Conservation (phyloP, 768 basidiomycete species). For the Hydnomerulius pinastri region DNA sequence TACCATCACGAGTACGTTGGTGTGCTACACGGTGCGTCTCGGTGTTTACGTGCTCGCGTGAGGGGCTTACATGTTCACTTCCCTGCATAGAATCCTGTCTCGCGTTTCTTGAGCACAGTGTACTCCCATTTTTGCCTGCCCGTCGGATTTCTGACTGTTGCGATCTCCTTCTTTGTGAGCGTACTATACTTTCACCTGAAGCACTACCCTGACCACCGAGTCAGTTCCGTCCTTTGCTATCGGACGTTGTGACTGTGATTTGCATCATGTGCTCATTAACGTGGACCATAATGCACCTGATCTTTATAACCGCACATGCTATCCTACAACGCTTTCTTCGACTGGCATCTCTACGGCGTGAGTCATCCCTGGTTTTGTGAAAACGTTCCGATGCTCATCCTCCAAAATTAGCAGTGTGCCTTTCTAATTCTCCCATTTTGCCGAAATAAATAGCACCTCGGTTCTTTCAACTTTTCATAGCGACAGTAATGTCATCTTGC, state of each 20-base stretch:
- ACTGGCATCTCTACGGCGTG: conserved; percentile 5
- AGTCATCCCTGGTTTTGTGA: background rate
- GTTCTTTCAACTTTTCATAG: too few relatives aligned
- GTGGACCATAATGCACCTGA: conserved; percentile 14
- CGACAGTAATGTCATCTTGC: too few relatives aligned
- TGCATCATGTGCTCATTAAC: conserved; percentile 14
- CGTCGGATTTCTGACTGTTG: conserved; percentile 13
- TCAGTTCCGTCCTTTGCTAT: conserved; percentile 24
- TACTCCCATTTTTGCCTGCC: conserved; percentile 1
- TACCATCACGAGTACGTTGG: too few relatives aligned
- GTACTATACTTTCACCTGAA: background rate
- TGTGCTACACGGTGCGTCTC: too few relatives aligned
- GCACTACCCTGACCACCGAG: background rate
- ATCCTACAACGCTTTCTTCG: conserved; percentile 1
- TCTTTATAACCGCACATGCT: conserved; percentile 10
- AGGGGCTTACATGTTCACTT: too few relatives aligned
- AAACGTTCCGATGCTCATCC: background rate
- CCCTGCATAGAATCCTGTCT: background rate
- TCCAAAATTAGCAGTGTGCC: conserved; percentile 10
- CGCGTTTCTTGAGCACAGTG: conserved; percentile 7
- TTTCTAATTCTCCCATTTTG: background rate
- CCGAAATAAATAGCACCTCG: too few relatives aligned
- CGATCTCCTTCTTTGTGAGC: conserved; percentile 24
- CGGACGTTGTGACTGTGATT: conserved; percentile 22
- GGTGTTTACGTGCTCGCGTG: too few relatives aligned